Evolutionary conservation across 1,139 yeast genomes (phyloP), one percentile per base, ranked within the genome.

Genomic region (Nakaseomyces delphensis): DNA sequence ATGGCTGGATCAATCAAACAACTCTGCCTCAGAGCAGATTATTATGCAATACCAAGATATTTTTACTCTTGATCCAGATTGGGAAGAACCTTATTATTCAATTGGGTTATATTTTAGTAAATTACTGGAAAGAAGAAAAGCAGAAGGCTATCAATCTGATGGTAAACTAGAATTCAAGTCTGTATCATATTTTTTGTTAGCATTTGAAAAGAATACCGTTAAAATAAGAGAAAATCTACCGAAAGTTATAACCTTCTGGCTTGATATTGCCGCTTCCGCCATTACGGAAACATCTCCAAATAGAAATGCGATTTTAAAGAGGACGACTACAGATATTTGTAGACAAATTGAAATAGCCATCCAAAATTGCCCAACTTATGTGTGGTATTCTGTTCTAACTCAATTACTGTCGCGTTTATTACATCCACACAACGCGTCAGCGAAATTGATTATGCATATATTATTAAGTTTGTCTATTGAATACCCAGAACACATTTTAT

Each of bases 1-100:
- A 47, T 93, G 98, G 98, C 66, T 87, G 15, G 96, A 87, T 56
- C 71, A 71, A 39, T 84, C 96, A 0, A 91, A 87, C 42, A 93
- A 86, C 58, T 80, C 91, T 27, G 79, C 87, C 8, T 79, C 95
- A 4, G 74, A 73, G 27, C 80, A 79, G 27, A 83, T 91, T 41
- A 74, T 83, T 30, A 71, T 73, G 21, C 84, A 85, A 50, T 93
- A 87, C 53, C 67, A 66, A 24, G 68, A 73, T 11, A 78, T 93
- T 0, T 70, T 77, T 13, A 64, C 68, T 25, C 59, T 79, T n/a
- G 79, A 79, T 48, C 66, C 69, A 3, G 61, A 68, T 1, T 82
- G 91, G 84, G 95, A 84, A 45, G 81, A 81, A 51, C 85, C 93
- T 0, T 82, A 82, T 56, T 87, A 83, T 57, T 79, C 79, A 35